Evolutionary conservation across 2,329 filamentous ascomycete genomes (phyloP).

Genomic region (Trichophyton simii): DNA sequence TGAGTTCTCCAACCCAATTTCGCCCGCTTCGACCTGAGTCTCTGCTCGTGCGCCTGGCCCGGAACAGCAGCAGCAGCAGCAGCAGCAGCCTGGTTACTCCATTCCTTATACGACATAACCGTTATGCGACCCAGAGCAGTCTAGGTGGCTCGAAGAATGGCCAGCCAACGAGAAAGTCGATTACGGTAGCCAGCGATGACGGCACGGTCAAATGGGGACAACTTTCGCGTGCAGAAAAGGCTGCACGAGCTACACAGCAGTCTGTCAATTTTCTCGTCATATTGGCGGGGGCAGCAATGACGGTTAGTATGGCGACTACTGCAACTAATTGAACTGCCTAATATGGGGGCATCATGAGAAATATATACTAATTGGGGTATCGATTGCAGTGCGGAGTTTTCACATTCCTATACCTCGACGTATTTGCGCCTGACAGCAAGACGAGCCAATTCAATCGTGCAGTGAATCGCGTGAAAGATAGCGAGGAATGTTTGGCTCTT

Average conservation of each 20-base stretch:
- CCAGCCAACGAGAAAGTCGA: constrained; percentile 48
- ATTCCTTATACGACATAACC: constrained; percentile 9
- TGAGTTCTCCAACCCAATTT: background rate
- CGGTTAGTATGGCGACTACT: constrained; percentile 40
- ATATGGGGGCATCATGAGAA: no score
- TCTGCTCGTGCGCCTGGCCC: background rate
- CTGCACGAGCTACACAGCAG: constrained; percentile 75
- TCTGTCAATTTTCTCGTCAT: constrained; percentile 77
- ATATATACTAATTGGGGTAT: no score
- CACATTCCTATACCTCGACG: constrained; percentile 67
- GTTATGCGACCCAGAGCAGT: constrained; percentile 49
- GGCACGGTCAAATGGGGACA: constrained; percentile 70
- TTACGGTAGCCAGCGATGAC: constrained; percentile 78
- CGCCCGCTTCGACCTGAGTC: background rate
- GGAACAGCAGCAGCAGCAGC: background rate
- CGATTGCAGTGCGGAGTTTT: constrained; percentile 57
- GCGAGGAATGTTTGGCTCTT: constrained; percentile 56
- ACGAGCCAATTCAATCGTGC: constrained; percentile 80
- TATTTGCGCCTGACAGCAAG: constrained; percentile 75
- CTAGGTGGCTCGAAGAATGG: constrained; percentile 21
- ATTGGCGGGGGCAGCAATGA: constrained; percentile 59
- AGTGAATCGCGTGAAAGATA: constrained; percentile 62
- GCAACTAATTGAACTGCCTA: background rate
- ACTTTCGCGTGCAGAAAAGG: constrained; percentile 64
- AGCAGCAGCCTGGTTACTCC: background rate